These are phyloP conservation scores for Chamaecrista fasciculata DNA, from an alignment of 306 rosid genomes.

Conservation along the genomic window DNA sequence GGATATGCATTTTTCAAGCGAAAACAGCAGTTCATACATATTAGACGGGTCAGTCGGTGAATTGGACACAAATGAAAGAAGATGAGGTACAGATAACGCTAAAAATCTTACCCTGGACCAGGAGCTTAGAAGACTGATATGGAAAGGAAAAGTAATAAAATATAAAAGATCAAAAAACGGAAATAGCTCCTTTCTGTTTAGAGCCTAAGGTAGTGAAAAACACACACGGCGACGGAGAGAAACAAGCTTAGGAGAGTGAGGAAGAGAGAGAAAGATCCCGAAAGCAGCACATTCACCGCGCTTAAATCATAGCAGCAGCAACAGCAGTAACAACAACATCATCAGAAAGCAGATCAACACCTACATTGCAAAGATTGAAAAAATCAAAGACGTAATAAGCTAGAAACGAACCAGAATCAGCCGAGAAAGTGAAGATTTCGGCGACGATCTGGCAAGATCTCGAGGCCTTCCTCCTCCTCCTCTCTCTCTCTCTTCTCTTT, in stretches of 20 bases:
- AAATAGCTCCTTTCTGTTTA: not conserved
- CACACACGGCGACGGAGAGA: not conserved
- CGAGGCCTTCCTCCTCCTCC: conserved; percentile 28
- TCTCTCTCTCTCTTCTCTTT: not conserved
- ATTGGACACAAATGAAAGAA: not conserved
- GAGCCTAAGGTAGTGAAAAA: not conserved
- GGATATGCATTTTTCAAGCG: conserved; percentile 7
- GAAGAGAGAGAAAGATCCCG: conserved; percentile 17
- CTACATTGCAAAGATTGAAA: conserved; percentile 41
- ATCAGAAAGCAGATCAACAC: conserved; percentile 41
- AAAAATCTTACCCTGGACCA: not conserved
- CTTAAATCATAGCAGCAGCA: conserved; percentile 12
- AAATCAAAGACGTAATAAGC: not conserved
- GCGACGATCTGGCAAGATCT: conserved; percentile 71
- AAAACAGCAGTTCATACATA: conserved; percentile 1
- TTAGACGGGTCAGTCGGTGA: not conserved
- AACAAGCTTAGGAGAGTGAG: conserved; percentile 5
- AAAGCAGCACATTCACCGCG: conserved; percentile 24
- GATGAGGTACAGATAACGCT: not conserved
- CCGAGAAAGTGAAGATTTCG: conserved; percentile 32
- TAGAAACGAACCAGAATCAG: conserved; percentile 36
- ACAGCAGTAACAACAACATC: no score
- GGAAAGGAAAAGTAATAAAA: not conserved
- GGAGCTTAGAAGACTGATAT: conserved; percentile 7
- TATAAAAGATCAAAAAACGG: conserved; percentile 14